phyloP scores from a whole-genome alignment of 148 eudicot genomes.

The Dianthus caryophyllus region DNA sequence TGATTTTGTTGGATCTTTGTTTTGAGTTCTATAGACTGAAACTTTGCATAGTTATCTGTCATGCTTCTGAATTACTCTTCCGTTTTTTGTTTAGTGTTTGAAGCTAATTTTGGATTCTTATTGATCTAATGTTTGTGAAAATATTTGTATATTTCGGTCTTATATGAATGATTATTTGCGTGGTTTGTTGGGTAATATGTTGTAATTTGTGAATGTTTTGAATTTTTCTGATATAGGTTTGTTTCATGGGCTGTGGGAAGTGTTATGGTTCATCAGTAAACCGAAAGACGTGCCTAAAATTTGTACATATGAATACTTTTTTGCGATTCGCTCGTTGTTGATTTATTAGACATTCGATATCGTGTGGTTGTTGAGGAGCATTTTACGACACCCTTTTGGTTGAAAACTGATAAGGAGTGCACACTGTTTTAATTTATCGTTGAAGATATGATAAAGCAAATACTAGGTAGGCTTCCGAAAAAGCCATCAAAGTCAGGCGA shows the following conservation, averaged over 20 bases:
- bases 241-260: conserved; percentile 5
- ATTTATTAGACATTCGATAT: conserved; percentile 22
- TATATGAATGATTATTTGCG: too few species aligned
- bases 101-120: background rate
- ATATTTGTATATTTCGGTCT: background rate
- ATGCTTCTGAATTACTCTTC: background rate
- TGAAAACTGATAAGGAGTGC: conserved; percentile 17
- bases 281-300: conserved; percentile 1
- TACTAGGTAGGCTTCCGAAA: conserved; percentile 73
- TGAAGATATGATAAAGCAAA: conserved; percentile 64
- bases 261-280: conserved; percentile 10
- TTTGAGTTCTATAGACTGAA: conserved; percentile 14
- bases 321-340: conserved; percentile 28
- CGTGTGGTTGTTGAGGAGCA: conserved; percentile 13
- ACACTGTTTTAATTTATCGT: conserved; percentile 9
- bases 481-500: conserved; percentile 74
- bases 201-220: background rate
- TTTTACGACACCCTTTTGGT: conserved; percentile 18
- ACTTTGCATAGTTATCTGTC: conserved; percentile 11
- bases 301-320: conserved; percentile 18
- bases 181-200: background rate
- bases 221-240: conserved; percentile 22
- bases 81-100: background rate
- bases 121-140: conserved; percentile 15
- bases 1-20: conserved; percentile 22